Conservation (phyloP, 306 rosid genomes). For the Comarum palustre region DNA sequence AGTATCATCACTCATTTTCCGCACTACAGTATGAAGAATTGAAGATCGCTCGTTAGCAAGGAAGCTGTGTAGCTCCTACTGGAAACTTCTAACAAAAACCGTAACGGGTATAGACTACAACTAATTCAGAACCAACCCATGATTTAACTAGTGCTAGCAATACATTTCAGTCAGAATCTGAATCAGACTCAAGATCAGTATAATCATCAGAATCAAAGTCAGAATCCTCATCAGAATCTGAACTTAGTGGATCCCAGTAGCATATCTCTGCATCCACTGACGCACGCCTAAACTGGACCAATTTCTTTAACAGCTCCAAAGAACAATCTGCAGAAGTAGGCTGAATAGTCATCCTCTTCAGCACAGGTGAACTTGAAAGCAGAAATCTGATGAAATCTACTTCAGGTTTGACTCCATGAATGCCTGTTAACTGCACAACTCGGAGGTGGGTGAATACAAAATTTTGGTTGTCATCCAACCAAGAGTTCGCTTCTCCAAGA, state of each 20-base stretch:
- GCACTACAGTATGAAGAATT: too few species aligned
- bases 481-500: conserved; percentile 1
- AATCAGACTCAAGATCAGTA: conserved; percentile 8
- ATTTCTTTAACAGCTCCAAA: conserved; percentile 38
- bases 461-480: conserved; percentile 33
- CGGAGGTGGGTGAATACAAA: conserved; percentile 35
- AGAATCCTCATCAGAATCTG: conserved; percentile 4
- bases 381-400: conserved; percentile 48
- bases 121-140: not conserved
- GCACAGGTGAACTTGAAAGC: conserved; percentile 42
- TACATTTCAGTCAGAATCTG: not conserved
- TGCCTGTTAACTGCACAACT: conserved; percentile 42
- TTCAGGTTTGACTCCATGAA: conserved; percentile 43
- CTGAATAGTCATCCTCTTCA: conserved; percentile 54
- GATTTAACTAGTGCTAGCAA: not conserved
- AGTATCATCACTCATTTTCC: too few species aligned
- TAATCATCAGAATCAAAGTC: conserved; percentile 7
- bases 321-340: conserved; percentile 28
- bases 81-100: too few species aligned
- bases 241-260: conserved; percentile 32
- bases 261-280: conserved; percentile 50
- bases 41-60: too few species aligned
- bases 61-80: too few species aligned
- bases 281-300: conserved; percentile 47
- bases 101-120: not conserved